Evolutionary conservation across 345 rosid genomes (phyloP).

Genomic region (Gossypioides kirkii): DNA sequence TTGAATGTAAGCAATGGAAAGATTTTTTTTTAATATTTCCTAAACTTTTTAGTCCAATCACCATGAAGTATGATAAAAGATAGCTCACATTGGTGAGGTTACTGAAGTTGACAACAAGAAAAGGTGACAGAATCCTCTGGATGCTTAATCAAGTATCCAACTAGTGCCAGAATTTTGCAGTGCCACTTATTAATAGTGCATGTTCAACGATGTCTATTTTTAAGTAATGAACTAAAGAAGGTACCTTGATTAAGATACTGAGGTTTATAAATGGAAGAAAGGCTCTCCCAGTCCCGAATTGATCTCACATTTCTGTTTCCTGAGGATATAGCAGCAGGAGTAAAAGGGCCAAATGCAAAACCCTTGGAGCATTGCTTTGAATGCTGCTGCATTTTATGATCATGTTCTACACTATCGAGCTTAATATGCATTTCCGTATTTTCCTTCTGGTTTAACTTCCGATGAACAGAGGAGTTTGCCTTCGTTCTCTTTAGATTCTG

Average conservation of each 20-base stretch:
- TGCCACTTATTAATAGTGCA: background rate
- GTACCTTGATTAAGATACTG: conserved; percentile 64
- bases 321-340: conserved; percentile 27
- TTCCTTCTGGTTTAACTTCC: conserved; percentile 25
- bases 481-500: conserved; percentile 37
- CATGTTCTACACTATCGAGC: conserved; percentile 20
- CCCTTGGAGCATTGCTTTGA: conserved; percentile 28
- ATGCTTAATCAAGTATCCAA: background rate
- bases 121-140: background rate
- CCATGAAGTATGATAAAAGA: too few species aligned
- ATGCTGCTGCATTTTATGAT: conserved; percentile 18
- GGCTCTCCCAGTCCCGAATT: conserved; percentile 40
- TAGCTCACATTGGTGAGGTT: background rate
- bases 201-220: background rate
- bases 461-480: conserved; percentile 24
- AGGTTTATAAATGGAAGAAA: conserved; percentile 47
- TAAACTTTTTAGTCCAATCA: too few species aligned
- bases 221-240: conserved; percentile 5
- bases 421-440: conserved; percentile 23
- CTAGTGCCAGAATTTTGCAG: background rate
- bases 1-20: too few species aligned
- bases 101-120: background rate
- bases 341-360: conserved; percentile 53
- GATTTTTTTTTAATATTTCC: too few species aligned
- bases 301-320: conserved; percentile 27